Base-by-base conservation (phyloP, 2,329 filamentous ascomycete genomes). In the Cladorrhinum sp. region DNA sequence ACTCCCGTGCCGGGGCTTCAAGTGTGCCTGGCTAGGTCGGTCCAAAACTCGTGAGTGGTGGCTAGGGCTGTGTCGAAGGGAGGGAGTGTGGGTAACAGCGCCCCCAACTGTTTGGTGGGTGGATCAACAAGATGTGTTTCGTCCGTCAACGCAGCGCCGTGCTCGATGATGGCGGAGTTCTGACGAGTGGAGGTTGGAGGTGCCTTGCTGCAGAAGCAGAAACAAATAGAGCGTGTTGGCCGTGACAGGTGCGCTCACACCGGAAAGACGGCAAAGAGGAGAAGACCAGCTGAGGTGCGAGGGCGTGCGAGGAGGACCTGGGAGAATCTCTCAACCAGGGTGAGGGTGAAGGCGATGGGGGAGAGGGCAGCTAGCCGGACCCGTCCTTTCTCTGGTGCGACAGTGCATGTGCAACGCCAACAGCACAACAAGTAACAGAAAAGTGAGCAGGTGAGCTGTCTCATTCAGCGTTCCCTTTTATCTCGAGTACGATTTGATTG, bases 91-190 rank as follows among this genome's bases (percentile, higher is more conserved):
- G 53, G 53, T 36, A 36, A 55, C 53, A 55, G 53, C 53, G 39
- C 52, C 52, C 52, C 52, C 52, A 55, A 55, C 52, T 55, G 52
- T 36, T 46, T 55, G 53, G 39, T 55, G 53, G 42, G 52, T 55
- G 52, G 52, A 55, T 55, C 52, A 39, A 26, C 10, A 8, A 55
- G 36, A 39, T 39, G 53, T 24, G 53, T 55, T 55, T 55, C 53
- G 53, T 14, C 53, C 33, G 53, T 39, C 16, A 42, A 26, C 30
- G 16, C 53, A 55, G 30, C 53, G 53, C 53, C 53, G 53, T 55
- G 16, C 42, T 46, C n/a, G 42, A 46, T 21, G 42, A 46, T 46
- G 42, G 42, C 42, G 16, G 18, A 46, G 42, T 46, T 46, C 42
- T 46, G 42, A 12, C 33, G 26, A 28, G 9, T 36, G 33, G 33